Evolutionary conservation across 257 asterid genomes (phyloP).

Genomic region (Pogostemon cablin): DNA sequence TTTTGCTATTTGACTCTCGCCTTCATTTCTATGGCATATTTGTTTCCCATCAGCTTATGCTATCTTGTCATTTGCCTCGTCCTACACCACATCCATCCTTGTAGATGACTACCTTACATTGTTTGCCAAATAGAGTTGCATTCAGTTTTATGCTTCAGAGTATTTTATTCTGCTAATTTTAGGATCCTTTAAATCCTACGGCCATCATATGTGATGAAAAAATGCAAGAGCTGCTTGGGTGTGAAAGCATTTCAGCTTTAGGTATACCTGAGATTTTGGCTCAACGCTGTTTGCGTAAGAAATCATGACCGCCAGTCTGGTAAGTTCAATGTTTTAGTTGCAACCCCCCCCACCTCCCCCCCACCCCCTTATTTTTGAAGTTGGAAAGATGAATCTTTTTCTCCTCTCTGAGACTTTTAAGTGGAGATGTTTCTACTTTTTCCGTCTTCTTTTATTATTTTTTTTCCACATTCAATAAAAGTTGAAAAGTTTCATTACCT

Average conservation of each 20-base stretch:
- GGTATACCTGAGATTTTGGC: constrained; percentile 66
- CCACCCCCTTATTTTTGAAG: background rate
- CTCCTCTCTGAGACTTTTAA: background rate
- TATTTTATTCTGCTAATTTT: constrained; percentile 28
- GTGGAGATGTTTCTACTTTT: background rate
- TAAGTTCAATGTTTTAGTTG: constrained; percentile 24
- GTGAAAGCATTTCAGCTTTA: constrained; percentile 62
- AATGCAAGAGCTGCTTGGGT: constrained; percentile 63
- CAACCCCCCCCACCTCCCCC: background rate
- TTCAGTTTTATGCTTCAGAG: constrained; percentile 13
- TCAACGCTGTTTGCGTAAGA: constrained; percentile 50
- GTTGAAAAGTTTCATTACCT: too few species aligned
- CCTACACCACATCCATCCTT: background rate
- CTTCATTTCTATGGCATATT: background rate
- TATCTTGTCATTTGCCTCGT: background rate
- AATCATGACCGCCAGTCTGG: constrained; percentile 50
- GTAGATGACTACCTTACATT: background rate
- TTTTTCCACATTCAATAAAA: background rate
- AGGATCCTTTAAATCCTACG: constrained; percentile 63
- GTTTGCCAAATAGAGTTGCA: background rate
- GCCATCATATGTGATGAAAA: constrained; percentile 58
- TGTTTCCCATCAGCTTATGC: background rate
- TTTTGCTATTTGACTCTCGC: background rate
- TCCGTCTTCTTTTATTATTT: background rate
- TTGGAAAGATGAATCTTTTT: background rate